Base-by-base conservation (phyloP, 2,329 filamentous ascomycete species). In the Nemania sp. region DNA sequence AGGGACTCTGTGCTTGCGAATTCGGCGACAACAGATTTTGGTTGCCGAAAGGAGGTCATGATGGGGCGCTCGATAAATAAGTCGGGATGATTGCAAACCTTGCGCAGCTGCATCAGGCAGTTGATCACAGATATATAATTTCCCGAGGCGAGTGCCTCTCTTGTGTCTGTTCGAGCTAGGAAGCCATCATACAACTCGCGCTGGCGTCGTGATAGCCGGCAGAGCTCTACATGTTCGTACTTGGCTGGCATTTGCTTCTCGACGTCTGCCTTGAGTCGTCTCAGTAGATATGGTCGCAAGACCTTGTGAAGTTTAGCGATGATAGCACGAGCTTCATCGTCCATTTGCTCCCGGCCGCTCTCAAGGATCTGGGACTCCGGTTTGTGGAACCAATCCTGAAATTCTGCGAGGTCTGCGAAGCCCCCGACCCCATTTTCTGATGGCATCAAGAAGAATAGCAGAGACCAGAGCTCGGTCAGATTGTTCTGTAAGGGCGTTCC, bases 171-270 rank as follows among this genome's bases (percentile, higher is more conserved):
- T 57, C 93, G 88, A 35, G 91, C 92, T 78, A 99, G 87, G 76
- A 98, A 99, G 1, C 94, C 94, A 76, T 99, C 95, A 71, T 99
- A 99, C 9, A 99, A 80, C 76, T 97, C 95, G 45, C 95, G 87
- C 73, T 99, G 95, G 21, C 95, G 88, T 74, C 98, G 97, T 6
- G 94, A 98, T 4, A 99, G 81, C 46, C 94, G 90, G 75, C 95
- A 99, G 71, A 96, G 93, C 65, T 98, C 91, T 18, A 99, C 92
- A 71, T 97, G 93, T 75, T 99, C 96, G 72, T 97, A 97, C 75
- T 99, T 99, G 63, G 87, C 93, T 0, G 96, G 95, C 91, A 99
- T 97, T 74, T 99, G 95, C 78, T 98, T 97, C 78, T 99, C 96
- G 5, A 99, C 95, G 72, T 99, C 95, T 46, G 92, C 90, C 77